Base-by-base conservation (phyloP, 2,329 filamentous ascomycete genomes). In the Exophiala viscosa region DNA sequence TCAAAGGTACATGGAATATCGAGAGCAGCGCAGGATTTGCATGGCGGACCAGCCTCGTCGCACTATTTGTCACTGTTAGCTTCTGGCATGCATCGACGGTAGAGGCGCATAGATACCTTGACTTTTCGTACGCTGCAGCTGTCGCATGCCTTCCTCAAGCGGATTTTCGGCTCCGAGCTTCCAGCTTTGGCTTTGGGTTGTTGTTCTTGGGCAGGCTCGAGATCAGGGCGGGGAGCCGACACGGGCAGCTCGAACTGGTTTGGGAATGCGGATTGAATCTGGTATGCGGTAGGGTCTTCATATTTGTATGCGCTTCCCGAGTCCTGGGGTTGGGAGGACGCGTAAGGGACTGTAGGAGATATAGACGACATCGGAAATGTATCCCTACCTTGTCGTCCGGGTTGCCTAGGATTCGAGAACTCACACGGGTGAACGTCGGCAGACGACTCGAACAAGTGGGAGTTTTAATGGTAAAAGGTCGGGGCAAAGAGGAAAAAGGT, bases 1-100 rank as follows among this genome's bases (percentile, higher is more conserved):
- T 84, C 76, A 65, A 84, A 86, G 52, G 83, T 86, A 66, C 84
- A 87, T 20, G 82, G 82, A 44, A 86, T 85, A 57, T 85, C 82
- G 58, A 86, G 73, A 47, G 79, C 77, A 38, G 80, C 75, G 67
- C 84, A 87, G 42, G 83, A 83, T 64, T 79, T 74, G 70, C 84
- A 87, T 42, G 84, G 83, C 23, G 82, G 81, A n/a, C 82, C 82
- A 36, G 76, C 75, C 62, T 84, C 81, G 65, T 86, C 83, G 69
- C 84, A 86, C 79, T 85, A 41, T 31, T 51, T 14, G 38, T 39
- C 32, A 47, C 54, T 43, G 39, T 60, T 15, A 58, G 50, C 39
- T 17, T 32, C 18, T 8, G 51, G 28, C 15, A 40, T 23, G 11
- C 34, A 7, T 14, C 56, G 54, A 5, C 36, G 31, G 38, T 11